Conservation (phyloP, 2,329 filamentous ascomycete species). For the Mariannaea elegans region DNA sequence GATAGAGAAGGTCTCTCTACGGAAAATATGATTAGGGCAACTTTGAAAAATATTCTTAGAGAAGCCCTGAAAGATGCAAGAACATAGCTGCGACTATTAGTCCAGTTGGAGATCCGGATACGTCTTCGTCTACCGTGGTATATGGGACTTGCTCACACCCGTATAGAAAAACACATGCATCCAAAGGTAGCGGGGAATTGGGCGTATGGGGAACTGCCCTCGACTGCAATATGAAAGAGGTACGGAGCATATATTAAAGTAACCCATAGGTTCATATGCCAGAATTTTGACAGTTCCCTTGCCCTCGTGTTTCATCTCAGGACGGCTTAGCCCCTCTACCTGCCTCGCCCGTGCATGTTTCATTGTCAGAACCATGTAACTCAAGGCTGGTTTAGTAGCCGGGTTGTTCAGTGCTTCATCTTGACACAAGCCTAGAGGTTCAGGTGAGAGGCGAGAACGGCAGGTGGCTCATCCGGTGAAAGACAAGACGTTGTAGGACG, state of each 20-base stretch:
- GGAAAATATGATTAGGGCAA: too few species aligned
- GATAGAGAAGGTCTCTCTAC: too few species aligned
- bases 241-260: not conserved
- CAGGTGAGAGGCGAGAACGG: constrained; percentile 9
- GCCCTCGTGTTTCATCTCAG: not conserved
- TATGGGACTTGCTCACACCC: too few species aligned
- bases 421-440: constrained; percentile 14
- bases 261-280: not conserved
- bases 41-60: too few species aligned
- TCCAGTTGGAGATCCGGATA: too few species aligned
- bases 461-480: not conserved
- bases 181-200: too few species aligned
- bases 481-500: not conserved
- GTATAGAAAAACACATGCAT: too few species aligned
- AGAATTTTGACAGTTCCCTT: not conserved
- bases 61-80: too few species aligned
- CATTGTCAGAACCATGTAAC: not conserved
- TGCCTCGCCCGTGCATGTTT: not conserved
- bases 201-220: too few species aligned
- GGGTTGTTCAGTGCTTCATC: constrained; percentile 12
- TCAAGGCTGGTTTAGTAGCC: not conserved
- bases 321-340: not conserved
- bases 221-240: too few species aligned
- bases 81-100: too few species aligned
- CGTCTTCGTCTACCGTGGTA: too few species aligned